These are phyloP conservation scores for Colletotrichum godetiae DNA, from an alignment of 2,329 filamentous ascomycete species.

Conservation along the genomic window DNA sequence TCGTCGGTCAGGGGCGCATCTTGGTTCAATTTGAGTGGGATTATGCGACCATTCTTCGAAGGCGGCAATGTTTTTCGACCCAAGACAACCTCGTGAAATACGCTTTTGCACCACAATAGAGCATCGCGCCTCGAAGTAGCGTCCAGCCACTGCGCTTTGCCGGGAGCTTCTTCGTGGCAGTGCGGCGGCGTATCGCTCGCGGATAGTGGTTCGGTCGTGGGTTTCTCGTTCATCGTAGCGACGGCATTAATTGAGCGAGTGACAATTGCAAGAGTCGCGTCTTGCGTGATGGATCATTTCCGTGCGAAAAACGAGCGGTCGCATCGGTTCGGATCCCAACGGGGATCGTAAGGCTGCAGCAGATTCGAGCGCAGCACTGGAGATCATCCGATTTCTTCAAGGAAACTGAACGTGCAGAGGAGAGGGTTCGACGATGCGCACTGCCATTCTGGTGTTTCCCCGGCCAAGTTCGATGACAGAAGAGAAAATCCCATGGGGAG, in stretches of 20 bases:
- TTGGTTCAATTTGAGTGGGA: constrained; percentile 55
- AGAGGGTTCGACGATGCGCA: not conserved
- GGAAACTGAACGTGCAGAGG: not conserved
- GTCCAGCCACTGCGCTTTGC: not conserved
- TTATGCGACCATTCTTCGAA: constrained; percentile 75
- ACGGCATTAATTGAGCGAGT: constrained; percentile 10
- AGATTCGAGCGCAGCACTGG: not conserved
- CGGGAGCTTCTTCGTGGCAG: not conserved
- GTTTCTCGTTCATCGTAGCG: constrained; percentile 20
- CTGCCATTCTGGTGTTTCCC: constrained; percentile 11
- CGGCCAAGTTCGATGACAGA: constrained; percentile 1
- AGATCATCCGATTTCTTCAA: not conserved
- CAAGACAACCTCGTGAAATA: constrained; percentile 62
- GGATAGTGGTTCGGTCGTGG: not conserved
- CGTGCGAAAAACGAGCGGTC: constrained; percentile 4
- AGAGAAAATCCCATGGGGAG: not conserved
- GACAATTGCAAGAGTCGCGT: not conserved
- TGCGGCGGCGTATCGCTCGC: not conserved
- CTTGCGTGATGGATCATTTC: not conserved
- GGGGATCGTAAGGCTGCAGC: not conserved
- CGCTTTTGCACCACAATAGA: constrained; percentile 41
- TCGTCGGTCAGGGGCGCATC: constrained; percentile 58
- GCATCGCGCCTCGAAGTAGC: constrained; percentile 7
- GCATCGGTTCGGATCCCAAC: not conserved
- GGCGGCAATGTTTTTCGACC: constrained; percentile 75